phyloP scores from a whole-genome alignment of 106 monocot genomes.

The Alisma plantagoaquatica region DNA sequence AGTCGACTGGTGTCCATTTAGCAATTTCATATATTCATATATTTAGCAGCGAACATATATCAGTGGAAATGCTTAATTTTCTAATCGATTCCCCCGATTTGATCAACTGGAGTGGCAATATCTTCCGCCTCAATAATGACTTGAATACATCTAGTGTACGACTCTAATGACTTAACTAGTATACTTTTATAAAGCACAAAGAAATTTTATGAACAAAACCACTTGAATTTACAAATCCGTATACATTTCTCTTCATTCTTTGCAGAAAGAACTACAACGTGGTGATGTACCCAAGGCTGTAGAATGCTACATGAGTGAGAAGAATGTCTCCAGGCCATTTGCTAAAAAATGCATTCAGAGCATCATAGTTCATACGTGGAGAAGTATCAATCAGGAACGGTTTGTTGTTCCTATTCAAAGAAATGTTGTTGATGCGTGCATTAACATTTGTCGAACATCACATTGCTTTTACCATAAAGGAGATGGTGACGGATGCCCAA shows the following conservation, averaged over 20 bases:
- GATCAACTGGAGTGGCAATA: too few relatives aligned
- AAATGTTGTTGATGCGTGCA: not conserved
- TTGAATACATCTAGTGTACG: not conserved
- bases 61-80: too few relatives aligned
- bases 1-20: not conserved
- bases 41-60: too few relatives aligned
- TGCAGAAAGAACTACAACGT: constrained; percentile 1
- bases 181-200: too few relatives aligned
- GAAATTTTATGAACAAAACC: too few relatives aligned
- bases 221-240: too few relatives aligned
- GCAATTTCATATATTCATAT: too few relatives aligned
- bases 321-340: not conserved
- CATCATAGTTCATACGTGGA: not conserved
- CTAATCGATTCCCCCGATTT: too few relatives aligned
- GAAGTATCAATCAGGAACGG: not conserved
- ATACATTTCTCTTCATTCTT: too few relatives aligned
- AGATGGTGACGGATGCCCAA: not conserved
- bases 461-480: constrained; percentile 1
- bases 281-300: not conserved
- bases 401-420: not conserved
- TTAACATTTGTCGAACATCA: not conserved
- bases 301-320: constrained; percentile 3
- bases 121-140: not conserved
- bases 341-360: not conserved
- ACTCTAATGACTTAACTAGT: not conserved